A percentile compares a stretch with the other conserved stretches of the same genome.
These are phyloP conservation scores for Xylaria palmicola DNA, from an alignment of 495 filamentous ascomycete species.

Conservation along the genomic window DNA sequence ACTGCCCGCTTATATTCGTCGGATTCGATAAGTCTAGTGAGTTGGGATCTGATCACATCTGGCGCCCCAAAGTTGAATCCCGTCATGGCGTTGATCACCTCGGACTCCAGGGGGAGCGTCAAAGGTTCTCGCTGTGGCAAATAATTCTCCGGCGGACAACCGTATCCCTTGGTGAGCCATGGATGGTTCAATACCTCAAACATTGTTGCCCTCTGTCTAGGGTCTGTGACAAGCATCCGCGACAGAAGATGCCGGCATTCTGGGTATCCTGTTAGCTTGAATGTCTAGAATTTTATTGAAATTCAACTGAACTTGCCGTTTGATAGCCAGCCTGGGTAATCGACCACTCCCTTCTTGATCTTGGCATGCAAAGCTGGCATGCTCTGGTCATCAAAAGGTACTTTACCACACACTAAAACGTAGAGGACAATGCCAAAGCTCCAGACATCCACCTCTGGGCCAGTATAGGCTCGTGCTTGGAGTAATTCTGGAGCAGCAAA, in stretches of 20 bases:
- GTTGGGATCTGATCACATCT: slow-evolving; percentile 75
- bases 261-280: slow-evolving; percentile 41
- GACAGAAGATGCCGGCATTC: slow-evolving; percentile 94
- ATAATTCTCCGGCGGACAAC: slow-evolving; percentile 81
- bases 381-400: slow-evolving; percentile 98
- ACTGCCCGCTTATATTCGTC: slow-evolving; percentile 89
- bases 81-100: slow-evolving; percentile 88
- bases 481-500: slow-evolving; percentile 96
- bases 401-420: slow-evolving; percentile 95
- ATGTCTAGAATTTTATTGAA: neutral
- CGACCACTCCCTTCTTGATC: slow-evolving; percentile 95
- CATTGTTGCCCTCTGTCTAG: slow-evolving; percentile 79
- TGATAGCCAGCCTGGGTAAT: slow-evolving; percentile 92
- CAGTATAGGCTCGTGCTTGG: slow-evolving; percentile 90
- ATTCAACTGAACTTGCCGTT: slow-evolving; percentile 58
- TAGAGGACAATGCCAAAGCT: slow-evolving; percentile 99
- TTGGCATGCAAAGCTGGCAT: slow-evolving; percentile 99
- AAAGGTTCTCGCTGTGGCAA: slow-evolving; percentile 83
- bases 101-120: slow-evolving; percentile 76
- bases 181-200: slow-evolving; percentile 94
- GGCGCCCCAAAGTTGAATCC: slow-evolving; percentile 95
- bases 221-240: slow-evolving; percentile 95
- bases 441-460: slow-evolving; percentile 97
- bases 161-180: slow-evolving; percentile 96
- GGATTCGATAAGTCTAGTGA: slow-evolving; percentile 81